Conservation (phyloP, 2,329 filamentous ascomycete species). For the Amauroascus verrucosus region DNA sequence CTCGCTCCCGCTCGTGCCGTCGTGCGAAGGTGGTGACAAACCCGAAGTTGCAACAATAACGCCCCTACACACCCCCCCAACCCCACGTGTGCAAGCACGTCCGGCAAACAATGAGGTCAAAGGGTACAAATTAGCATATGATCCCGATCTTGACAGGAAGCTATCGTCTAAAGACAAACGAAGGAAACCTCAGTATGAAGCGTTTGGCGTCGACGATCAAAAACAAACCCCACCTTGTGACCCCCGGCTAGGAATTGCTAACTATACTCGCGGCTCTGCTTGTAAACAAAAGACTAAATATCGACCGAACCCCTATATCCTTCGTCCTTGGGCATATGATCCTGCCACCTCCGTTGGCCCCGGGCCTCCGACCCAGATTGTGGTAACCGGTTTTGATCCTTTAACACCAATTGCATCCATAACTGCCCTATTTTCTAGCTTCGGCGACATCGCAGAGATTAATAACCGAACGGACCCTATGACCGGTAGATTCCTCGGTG, state of each 20-base stretch:
- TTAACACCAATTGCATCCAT: slow-evolving; percentile 71
- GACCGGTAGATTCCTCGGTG: slow-evolving; percentile 85
- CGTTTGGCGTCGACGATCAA: slow-evolving; percentile 51
- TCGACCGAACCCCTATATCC: slow-evolving; percentile 63
- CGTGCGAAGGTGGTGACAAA: slow-evolving; percentile 21
- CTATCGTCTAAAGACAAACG: slow-evolving; percentile 46
- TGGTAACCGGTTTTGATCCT: slow-evolving; percentile 94
- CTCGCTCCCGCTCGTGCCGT: slow-evolving; percentile 16
- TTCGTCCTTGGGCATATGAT: slow-evolving; percentile 75
- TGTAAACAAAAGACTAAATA: slow-evolving; percentile 60
- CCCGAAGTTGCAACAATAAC: slow-evolving; percentile 28
- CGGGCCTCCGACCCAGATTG: slow-evolving; percentile 78
- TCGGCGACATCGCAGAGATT: slow-evolving; percentile 79
- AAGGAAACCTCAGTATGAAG: slow-evolving; percentile 44
- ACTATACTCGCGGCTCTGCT: slow-evolving; percentile 52
- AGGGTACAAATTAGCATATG: slow-evolving; percentile 51
- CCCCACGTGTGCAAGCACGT: slow-evolving; percentile 41
- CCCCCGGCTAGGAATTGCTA: slow-evolving; percentile 62
- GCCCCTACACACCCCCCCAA: slow-evolving; percentile 35
- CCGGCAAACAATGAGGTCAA: slow-evolving; percentile 43
- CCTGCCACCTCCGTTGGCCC: slow-evolving; percentile 73
- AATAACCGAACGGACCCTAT: slow-evolving; percentile 92
- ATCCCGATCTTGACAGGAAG: slow-evolving; percentile 53
- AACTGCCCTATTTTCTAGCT: slow-evolving; percentile 63
- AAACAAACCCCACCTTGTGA: slow-evolving; percentile 57